phyloP scores from a whole-genome alignment of 208 protist species.

The Leishmania major region DNA sequence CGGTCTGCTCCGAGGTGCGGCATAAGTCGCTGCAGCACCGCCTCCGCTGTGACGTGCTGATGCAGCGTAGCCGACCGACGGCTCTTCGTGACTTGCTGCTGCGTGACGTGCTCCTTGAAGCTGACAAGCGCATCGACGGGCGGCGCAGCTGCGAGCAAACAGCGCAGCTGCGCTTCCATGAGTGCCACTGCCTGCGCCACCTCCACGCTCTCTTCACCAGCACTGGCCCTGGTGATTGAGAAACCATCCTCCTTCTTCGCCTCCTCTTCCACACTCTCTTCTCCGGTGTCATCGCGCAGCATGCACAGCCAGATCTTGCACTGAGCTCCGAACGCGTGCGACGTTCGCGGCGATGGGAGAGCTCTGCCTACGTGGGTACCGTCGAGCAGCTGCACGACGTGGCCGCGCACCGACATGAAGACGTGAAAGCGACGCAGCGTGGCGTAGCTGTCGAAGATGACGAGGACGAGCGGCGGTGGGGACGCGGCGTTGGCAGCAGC shows the following conservation, averaged over 20 bases:
- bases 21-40: constrained; percentile 28
- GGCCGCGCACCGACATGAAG: constrained; percentile 76
- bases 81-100: not conserved
- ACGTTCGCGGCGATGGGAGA: constrained; percentile 9
- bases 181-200: constrained; percentile 4
- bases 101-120: constrained; percentile 29
- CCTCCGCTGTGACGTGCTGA: constrained; percentile 22
- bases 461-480: constrained; percentile 36
- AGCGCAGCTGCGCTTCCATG: constrained; percentile 21
- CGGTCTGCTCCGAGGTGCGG: constrained; percentile 22
- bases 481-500: not conserved
- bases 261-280: constrained; percentile 12
- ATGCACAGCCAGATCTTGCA: constrained; percentile 72
- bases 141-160: constrained; percentile 25
- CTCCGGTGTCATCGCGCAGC: constrained; percentile 56
- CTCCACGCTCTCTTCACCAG: not conserved
- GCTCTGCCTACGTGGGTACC: constrained; percentile 22
- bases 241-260: constrained; percentile 5
- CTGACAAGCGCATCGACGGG: constrained; percentile 39
- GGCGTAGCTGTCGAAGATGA: constrained; percentile 66
- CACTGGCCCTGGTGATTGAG: not conserved
- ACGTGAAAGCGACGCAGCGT: constrained; percentile 63
- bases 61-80: not conserved
- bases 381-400: constrained; percentile 61
- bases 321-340: constrained; percentile 21